Percentiles rank a stretch among this genome's conserved stretches.
phyloP scores from a whole-genome alignment of 2,329 filamentous ascomycete species.

The Phyllosticta capitalensis region DNA sequence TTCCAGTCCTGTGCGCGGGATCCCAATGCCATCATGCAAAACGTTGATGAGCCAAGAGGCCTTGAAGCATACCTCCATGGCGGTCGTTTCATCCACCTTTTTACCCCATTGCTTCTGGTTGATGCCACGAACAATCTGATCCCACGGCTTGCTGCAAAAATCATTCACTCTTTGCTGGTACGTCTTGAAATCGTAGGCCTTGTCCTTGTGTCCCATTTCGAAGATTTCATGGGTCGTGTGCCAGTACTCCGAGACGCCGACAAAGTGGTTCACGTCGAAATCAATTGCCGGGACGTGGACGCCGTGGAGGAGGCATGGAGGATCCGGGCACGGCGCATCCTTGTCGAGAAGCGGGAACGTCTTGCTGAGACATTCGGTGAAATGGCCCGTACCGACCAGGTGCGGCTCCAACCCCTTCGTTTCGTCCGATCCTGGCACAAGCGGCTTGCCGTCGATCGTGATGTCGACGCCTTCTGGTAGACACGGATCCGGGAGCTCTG shows the following conservation, averaged over 20 bases:
- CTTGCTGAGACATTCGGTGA: constrained; percentile 70
- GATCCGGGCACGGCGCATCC: constrained; percentile 70
- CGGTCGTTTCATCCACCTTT: constrained; percentile 63
- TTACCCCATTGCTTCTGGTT: constrained; percentile 60
- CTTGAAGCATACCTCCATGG: constrained; percentile 90
- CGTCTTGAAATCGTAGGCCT: constrained; percentile 79
- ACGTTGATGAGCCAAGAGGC: constrained; percentile 97
- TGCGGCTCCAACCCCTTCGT: constrained; percentile 36
- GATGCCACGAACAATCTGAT: constrained; percentile 59
- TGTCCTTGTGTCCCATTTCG: constrained; percentile 61
- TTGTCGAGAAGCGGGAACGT: constrained; percentile 86
- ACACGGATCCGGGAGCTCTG: constrained; percentile 82
- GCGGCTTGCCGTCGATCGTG: constrained; percentile 57
- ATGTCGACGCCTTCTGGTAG: constrained; percentile 69
- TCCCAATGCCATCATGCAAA: constrained; percentile 88
- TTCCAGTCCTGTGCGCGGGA: constrained; percentile 77
- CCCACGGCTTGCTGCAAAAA: constrained; percentile 81
- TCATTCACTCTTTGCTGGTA: constrained; percentile 78
- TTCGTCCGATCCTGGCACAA: constrained; percentile 38
- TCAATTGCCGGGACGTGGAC: constrained; percentile 92
- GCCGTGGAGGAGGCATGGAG: constrained; percentile 82
- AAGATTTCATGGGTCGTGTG: constrained; percentile 96
- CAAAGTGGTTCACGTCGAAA: constrained; percentile 94
- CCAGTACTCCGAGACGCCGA: constrained; percentile 98
- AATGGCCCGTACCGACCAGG: constrained; percentile 75